Evolutionary conservation across 306 rosid species (phyloP), one percentile per base, ranked within the genome.

Genomic region (Pueraria montana): DNA sequence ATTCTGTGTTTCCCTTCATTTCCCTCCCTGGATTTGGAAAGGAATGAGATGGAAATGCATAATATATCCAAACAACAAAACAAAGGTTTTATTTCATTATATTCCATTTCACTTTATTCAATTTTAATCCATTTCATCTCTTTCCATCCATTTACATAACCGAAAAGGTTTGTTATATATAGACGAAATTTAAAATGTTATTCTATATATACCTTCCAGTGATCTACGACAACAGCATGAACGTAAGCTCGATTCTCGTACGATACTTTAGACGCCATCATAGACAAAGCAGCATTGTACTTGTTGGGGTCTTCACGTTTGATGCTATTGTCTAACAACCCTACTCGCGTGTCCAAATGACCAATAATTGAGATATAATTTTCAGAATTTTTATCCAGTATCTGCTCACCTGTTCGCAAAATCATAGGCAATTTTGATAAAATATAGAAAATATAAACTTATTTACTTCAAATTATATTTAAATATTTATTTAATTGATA

Each of bases 191-290:
- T 11, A 2, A 68, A 21, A 68, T 40, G 18, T 3, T 18, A 27
- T 64, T 63, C 11, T 14, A 32, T 64, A 17, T 16, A 64, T 32
- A 87, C 94, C 86, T 87, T 88, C 94, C 94, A 89, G 1, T 52
- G 68, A 67, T 89, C 73, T 21, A 13, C 40, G 36, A 90, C 83
- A 3, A 61, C 82, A 18, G 70, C 9, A 18, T 71, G 45, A 64
- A 90, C 43, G 62, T 49, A 81, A 59, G 87, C 77, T 27, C 36
- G 4, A 70, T 90, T 90, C 82, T 90, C 94, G 40, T 88, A 90
- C 0, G 91, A 64, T 36, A 50, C 84, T 84, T 90, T 90, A 12
- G 94, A 78, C 48, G 92, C 94, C 92, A 90, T 88, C 76, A 87
- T 80, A 14, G 83, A 76, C 67, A 90, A 88, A 5, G 83, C 86